Conservation (phyloP, 257 asterid species). For the Plantago ovata region DNA sequence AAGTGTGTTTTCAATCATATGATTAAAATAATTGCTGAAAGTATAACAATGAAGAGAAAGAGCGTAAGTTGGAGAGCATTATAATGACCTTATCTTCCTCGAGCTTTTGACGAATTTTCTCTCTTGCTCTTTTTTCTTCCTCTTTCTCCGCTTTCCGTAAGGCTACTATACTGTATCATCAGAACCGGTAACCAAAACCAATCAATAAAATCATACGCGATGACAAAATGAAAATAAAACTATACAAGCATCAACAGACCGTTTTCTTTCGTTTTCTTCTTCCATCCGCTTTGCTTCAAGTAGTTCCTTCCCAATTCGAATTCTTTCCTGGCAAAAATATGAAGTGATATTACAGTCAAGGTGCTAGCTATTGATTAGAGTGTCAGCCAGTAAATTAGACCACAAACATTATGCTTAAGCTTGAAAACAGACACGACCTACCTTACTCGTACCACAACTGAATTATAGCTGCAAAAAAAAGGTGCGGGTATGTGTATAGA, state of each 20-base stretch:
- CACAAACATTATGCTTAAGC: no score
- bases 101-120: conserved; percentile 88
- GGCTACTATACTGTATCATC: conserved; percentile 58
- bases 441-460: no score
- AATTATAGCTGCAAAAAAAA: no score
- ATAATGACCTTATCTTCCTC: conserved; percentile 89
- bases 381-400: no score
- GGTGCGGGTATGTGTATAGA: no score
- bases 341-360: conserved; percentile 19
- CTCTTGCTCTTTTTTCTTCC: conserved; percentile 89
- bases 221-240: conserved; percentile 10
- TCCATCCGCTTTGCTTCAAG: conserved; percentile 96
- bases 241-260: conserved; percentile 43
- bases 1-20: no score
- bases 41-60: conserved; percentile 7
- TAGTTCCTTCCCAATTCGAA: conserved; percentile 77
- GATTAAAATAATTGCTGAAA: conserved; percentile 9
- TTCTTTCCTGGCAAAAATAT: conserved; percentile 71
- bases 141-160: conserved; percentile 97
- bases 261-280: conserved; percentile 98
- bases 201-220: conserved; percentile 9
- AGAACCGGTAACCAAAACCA: conserved; percentile 21
- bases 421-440: no score
- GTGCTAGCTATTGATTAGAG: no score
- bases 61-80: conserved; percentile 12